Evolutionary conservation across 345 rosid species (phyloP).

Genomic region (Corchorus olitorius): DNA sequence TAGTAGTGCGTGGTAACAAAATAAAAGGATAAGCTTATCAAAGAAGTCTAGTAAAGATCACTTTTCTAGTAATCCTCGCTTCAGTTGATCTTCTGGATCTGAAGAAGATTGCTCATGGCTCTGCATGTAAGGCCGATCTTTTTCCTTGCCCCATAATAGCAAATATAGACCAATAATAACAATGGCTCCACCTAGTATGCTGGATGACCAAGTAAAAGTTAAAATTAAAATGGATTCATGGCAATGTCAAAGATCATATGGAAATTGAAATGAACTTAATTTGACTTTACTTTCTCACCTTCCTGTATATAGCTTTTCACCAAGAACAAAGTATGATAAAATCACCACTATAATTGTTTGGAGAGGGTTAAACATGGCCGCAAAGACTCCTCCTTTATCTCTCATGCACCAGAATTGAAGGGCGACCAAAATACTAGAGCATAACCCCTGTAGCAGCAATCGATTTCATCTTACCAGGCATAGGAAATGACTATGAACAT

Average conservation of each 20-base stretch:
- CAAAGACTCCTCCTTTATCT: slow-evolving; percentile 57
- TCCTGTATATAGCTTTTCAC: slow-evolving; percentile 58
- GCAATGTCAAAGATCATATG: neutral
- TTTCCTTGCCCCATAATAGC: too few species aligned
- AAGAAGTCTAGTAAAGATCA: too few species aligned
- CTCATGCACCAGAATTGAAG: slow-evolving; percentile 57
- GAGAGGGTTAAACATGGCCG: slow-evolving; percentile 65
- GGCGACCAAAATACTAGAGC: slow-evolving; percentile 40
- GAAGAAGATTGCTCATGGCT: too few species aligned
- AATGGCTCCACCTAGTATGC: too few species aligned
- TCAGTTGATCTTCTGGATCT: too few species aligned
- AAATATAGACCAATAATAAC: too few species aligned
- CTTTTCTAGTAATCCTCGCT: too few species aligned
- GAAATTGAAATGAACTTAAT: neutral
- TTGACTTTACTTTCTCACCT: slow-evolving; percentile 36
- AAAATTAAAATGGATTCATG: neutral
- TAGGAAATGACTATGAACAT: neutral
- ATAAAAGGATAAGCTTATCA: too few species aligned
- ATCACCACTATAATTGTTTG: slow-evolving; percentile 44
- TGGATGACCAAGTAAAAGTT: too few species aligned
- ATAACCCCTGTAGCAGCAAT: slow-evolving; percentile 46
- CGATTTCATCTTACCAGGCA: neutral
- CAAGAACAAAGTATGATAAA: slow-evolving; percentile 52
- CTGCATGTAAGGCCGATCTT: too few species aligned
- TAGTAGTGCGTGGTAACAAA: too few species aligned